Base-by-base conservation (phyloP, 2,329 filamentous ascomycete genomes). In the Clarireedia paspali region DNA sequence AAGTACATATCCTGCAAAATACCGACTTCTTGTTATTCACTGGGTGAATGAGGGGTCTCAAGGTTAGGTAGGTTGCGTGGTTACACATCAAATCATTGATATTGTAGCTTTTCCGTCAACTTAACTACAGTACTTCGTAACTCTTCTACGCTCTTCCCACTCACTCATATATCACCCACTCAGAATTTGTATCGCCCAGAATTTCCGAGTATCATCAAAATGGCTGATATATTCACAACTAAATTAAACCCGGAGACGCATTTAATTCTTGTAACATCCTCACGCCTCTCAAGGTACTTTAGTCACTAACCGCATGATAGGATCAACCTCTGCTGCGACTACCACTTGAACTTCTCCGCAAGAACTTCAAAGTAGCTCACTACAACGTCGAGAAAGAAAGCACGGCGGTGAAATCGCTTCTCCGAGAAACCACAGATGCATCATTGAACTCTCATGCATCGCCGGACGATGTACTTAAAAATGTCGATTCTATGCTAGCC, bases 251-350 rank as follows among this genome's bases (percentile, higher is more conserved):
- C 88, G 63, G 84, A 85, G 65, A 83, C 83, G 60, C 88, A 92
- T 68, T 79, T 91, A 48, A 80, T 91, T 57, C 82, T 92, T 54
- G 86, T 88, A n/a, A 17, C 45, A 47, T 45, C 47, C 42, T 45
- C 17, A 17, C 9, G 50, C 38, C 50, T 50, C 38, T 57, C 15
- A 15, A 24, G 23, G 14, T 12, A 48, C 54, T 46, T 59, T 63
- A 58, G 65, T 49, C 50, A 26, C 56, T 46, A 47, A 50, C 27
- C 23, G 62, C n/a, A 39, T 14, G 30, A 27, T 34, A 92, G 91
- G 94, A 99, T 69, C 92, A 97, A 80, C 88, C 92, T 4, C 87
- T 97, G 62, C 84, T 99, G 63, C 90, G 91, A 36, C 83, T 97
- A 23, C 94, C 94, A 17, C 87, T 92, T 72, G 94, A 97, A 70